These are phyloP conservation scores for Erythrophleum ivorense DNA, from an alignment of 331 rosid genomes.

Conservation along the genomic window DNA sequence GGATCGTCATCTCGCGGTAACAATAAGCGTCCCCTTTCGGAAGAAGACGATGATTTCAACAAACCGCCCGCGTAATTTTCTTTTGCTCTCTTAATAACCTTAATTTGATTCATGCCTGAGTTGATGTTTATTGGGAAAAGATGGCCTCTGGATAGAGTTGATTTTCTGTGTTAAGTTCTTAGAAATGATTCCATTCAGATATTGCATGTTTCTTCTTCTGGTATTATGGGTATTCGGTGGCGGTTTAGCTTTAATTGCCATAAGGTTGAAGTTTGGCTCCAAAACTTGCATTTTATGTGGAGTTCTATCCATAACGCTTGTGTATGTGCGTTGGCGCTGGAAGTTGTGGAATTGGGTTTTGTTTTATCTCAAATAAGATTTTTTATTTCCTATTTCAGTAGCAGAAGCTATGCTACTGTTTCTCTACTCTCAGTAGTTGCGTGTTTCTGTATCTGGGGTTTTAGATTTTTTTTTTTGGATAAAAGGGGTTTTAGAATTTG, in stretches of 20 bases:
- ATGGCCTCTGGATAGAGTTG: not conserved
- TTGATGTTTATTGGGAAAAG: not conserved
- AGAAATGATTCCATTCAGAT: not conserved
- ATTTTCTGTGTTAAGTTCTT: not conserved
- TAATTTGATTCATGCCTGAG: slow-evolving; percentile 28
- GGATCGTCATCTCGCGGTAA: slow-evolving; percentile 60
- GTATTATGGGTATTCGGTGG: not conserved
- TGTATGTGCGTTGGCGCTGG: not conserved
- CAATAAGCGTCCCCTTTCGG: slow-evolving; percentile 63
- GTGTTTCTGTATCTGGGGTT: not conserved
- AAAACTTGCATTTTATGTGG: not conserved
- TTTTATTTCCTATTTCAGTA: not conserved
- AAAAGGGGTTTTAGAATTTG: not conserved
- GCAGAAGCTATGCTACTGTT: slow-evolving; percentile 6
- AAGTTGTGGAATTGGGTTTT: not conserved
- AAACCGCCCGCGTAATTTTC: slow-evolving; percentile 62
- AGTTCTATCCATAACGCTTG: not conserved
- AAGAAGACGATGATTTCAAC: slow-evolving; percentile 49
- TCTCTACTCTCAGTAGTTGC: not conserved
- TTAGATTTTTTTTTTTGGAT: not conserved
- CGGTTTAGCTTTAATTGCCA: not conserved
- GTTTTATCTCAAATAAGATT: not conserved
- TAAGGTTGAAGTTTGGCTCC: not conserved
- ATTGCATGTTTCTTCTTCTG: not conserved
- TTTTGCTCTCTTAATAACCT: slow-evolving; percentile 38